A percentile compares a stretch with the other conserved stretches of the same genome.
Conservation (phyloP, 139 green algal species). For the Coelastrella sp. region DNA sequence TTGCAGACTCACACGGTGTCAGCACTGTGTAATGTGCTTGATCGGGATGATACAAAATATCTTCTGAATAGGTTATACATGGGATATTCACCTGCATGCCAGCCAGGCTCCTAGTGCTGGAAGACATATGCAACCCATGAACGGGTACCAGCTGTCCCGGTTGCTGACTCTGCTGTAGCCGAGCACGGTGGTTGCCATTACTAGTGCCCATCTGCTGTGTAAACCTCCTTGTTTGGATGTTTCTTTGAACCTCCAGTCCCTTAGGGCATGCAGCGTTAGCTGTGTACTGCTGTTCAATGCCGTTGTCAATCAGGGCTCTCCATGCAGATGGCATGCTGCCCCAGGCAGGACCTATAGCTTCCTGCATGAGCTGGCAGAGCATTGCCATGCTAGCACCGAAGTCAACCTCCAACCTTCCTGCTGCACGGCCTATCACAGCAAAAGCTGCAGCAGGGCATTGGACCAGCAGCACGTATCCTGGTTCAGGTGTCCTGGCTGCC, state of each 20-base stretch:
- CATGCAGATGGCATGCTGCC: conserved; percentile 22
- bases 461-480: conserved; percentile 17
- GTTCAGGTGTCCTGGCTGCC: neutral
- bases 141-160: conserved; percentile 4
- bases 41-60: neutral
- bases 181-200: neutral
- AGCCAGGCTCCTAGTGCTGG: conserved; percentile 33
- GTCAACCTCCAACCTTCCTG: conserved; percentile 9
- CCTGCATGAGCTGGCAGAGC: conserved; percentile 5
- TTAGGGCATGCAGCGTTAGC: neutral
- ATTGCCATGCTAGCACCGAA: neutral
- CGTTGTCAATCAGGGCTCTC: neutral
- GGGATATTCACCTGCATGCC: neutral
- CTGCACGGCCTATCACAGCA: neutral
- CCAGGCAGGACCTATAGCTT: neutral
- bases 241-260: neutral
- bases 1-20: neutral
- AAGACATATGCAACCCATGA: conserved; percentile 37
- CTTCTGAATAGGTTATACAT: neutral
- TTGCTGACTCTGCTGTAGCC: neutral
- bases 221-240: neutral
- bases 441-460: conserved; percentile 13
- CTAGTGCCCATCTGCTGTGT: neutral
- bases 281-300: neutral
- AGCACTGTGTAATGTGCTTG: neutral